Conservation (phyloP, 257 asterid genomes). For the Datura wrightii region DNA sequence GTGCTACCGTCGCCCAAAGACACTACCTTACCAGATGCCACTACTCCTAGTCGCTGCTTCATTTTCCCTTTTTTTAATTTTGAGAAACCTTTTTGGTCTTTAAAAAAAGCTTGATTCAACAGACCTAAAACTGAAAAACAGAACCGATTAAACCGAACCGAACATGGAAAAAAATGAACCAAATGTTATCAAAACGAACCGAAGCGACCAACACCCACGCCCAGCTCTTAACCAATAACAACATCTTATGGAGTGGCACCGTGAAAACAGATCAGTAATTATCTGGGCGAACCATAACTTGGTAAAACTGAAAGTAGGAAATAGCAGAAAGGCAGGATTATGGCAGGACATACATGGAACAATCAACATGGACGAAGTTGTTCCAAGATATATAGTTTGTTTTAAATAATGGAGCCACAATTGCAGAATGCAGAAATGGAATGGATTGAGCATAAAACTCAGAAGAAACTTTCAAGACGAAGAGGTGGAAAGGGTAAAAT, state of each 20-base stretch:
- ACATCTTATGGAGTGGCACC: background rate
- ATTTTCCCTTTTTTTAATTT: background rate
- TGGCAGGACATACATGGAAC: background rate
- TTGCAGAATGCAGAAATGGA: background rate
- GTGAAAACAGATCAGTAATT: background rate
- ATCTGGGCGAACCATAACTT: background rate
- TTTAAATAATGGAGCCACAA: background rate
- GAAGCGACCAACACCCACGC: background rate
- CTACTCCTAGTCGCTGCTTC: background rate
- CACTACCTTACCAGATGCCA: background rate
- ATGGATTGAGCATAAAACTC: background rate
- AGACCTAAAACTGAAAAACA: background rate
- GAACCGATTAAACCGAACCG: background rate
- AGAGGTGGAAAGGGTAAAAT: background rate
- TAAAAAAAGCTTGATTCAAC: background rate
- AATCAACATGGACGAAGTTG: background rate
- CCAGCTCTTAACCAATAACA: background rate
- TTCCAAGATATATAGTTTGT: background rate
- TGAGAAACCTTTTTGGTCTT: background rate
- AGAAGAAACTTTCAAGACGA: background rate
- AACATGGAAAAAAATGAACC: background rate
- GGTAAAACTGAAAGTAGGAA: conserved; percentile 7
- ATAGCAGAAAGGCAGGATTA: background rate
- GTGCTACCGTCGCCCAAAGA: background rate
- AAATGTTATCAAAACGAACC: background rate